Conservation (phyloP, 2,329 filamentous ascomycete species). For the Pyrenochaeta sp. region DNA sequence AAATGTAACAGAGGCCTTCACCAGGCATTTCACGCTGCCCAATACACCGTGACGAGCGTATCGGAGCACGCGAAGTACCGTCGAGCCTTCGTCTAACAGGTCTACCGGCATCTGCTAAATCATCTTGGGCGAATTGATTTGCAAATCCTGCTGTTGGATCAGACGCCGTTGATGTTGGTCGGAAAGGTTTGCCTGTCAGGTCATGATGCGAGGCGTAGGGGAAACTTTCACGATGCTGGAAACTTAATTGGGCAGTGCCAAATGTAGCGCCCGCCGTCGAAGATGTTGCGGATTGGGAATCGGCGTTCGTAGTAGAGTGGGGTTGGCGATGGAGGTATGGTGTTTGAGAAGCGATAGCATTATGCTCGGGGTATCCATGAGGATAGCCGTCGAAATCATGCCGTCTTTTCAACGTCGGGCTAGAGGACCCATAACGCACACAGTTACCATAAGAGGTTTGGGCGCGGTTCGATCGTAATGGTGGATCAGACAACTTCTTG, state of each 20-base stretch:
- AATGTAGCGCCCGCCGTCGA: constrained; percentile 33
- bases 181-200: constrained; percentile 24
- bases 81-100: constrained; percentile 45
- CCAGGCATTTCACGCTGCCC: constrained; percentile 70
- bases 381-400: constrained; percentile 44
- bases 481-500: constrained; percentile 37
- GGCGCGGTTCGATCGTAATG: constrained; percentile 29
- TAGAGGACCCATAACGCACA: constrained; percentile 40
- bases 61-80: constrained; percentile 42
- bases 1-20: constrained; percentile 84
- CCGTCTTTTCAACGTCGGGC: constrained; percentile 47
- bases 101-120: constrained; percentile 38
- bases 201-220: constrained; percentile 34
- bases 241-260: constrained; percentile 28
- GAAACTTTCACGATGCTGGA: constrained; percentile 33
- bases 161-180: constrained; percentile 35
- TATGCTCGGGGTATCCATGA: constrained; percentile 35
- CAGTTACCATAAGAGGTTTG: constrained; percentile 27
- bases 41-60: constrained; percentile 45
- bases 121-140: constrained; percentile 34
- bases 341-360: constrained; percentile 39
- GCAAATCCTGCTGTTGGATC: constrained; percentile 26
- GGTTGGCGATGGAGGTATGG: constrained; percentile 39
- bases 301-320: constrained; percentile 22
- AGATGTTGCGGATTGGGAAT: constrained; percentile 32